Evolutionary conservation across 2,329 filamentous ascomycete species (phyloP).

Genomic region (Leptographium wingfieldii): DNA sequence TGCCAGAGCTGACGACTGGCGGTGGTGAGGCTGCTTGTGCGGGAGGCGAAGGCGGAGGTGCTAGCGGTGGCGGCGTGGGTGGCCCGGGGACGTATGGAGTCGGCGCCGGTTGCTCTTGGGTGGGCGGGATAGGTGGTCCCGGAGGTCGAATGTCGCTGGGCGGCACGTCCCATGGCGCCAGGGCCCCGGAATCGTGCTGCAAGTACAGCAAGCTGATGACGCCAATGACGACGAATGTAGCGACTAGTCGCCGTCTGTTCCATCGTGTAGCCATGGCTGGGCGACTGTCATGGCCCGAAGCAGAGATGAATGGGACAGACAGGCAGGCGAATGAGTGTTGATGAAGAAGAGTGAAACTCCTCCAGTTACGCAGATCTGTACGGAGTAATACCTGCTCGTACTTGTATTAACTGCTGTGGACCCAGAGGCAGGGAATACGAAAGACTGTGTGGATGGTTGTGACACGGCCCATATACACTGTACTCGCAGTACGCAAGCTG

Average conservation of each 20-base stretch:
- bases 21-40: background rate
- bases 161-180: background rate
- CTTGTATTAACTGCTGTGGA: background rate
- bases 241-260: conserved; percentile 8
- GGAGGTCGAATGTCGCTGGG: background rate
- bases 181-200: conserved; percentile 1
- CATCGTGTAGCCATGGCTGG: conserved; percentile 10
- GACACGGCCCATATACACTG: no score
- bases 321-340: background rate
- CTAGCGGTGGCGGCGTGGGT: background rate
- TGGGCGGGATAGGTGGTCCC: background rate
- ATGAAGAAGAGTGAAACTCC: no score
- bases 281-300: background rate
- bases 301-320: background rate
- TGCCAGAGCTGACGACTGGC: conserved; percentile 5
- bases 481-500: no score
- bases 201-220: conserved; percentile 7
- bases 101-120: background rate
- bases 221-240: conserved; percentile 6
- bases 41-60: background rate
- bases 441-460: no score
- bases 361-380: no score
- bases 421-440: no score
- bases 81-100: background rate
- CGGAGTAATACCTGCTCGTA: no score